phyloP scores from a whole-genome alignment of 768 basidiomycete species.

The Ramaria sp. region DNA sequence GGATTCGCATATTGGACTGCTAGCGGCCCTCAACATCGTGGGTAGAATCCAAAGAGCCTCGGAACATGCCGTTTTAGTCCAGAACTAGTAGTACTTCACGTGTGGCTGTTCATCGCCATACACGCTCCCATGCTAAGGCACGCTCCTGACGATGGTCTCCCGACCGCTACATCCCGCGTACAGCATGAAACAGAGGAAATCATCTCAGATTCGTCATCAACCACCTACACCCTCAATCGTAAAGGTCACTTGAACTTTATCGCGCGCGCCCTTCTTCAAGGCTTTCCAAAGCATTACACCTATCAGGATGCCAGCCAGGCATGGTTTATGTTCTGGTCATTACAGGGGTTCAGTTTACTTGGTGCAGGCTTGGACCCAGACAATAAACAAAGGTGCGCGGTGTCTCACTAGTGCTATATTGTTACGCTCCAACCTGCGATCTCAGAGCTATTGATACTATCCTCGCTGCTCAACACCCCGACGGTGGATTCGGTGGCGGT shows the following conservation, averaged over 20 bases:
- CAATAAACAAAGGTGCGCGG: slow-evolving; percentile 60
- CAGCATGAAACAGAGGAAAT: slow-evolving; percentile 61
- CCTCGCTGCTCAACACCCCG: slow-evolving; percentile 69
- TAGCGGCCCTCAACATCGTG: no score
- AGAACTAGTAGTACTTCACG: no score
- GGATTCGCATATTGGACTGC: no score
- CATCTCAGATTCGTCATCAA: slow-evolving; percentile 30
- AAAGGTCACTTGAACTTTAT: slow-evolving; percentile 69
- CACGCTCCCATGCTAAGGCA: slow-evolving; percentile 11
- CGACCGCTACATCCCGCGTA: slow-evolving; percentile 48
- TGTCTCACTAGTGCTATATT: neutral
- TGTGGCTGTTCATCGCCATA: no score
- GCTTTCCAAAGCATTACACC: slow-evolving; percentile 69
- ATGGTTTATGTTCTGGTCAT: slow-evolving; percentile 90
- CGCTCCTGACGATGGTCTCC: slow-evolving; percentile 46
- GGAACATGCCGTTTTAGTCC: no score
- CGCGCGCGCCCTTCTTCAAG: slow-evolving; percentile 58
- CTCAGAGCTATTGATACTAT: slow-evolving; percentile 71
- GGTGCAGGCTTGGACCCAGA: slow-evolving; percentile 70
- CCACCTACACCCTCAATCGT: slow-evolving; percentile 34
- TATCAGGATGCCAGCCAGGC: slow-evolving; percentile 92
- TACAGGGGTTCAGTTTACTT: slow-evolving; percentile 73
- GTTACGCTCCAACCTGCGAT: neutral
- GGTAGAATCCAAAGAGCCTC: no score
- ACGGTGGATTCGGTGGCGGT: slow-evolving; percentile 89